A percentile compares a stretch with the other conserved stretches of the same genome.
Evolutionary conservation across 1,284 basidiomycete genomes (phyloP).

Genomic region (Chalciporus sp.): DNA sequence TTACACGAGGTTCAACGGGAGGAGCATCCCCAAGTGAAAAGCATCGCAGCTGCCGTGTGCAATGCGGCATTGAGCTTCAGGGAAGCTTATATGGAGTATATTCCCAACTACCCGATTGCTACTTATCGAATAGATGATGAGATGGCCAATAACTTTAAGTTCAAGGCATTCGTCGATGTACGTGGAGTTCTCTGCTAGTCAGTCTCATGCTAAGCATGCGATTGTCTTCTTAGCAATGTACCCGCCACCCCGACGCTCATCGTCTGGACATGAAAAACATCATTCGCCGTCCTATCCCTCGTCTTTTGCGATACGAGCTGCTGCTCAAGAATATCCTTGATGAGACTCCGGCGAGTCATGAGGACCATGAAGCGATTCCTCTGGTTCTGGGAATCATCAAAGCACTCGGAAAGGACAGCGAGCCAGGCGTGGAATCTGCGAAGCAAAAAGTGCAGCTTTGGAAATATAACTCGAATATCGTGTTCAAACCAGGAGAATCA

Average conservation of each 20-base stretch:
- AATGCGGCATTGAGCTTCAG: slow-evolving; percentile 92
- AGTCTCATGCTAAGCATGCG: not conserved
- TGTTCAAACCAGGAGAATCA: slow-evolving; percentile 78
- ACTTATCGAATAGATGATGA: slow-evolving; percentile 91
- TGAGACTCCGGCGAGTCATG: slow-evolving; percentile 70
- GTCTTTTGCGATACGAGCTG: slow-evolving; percentile 87
- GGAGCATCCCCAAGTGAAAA: slow-evolving; percentile 83
- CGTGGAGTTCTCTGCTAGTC: slow-evolving; percentile 22
- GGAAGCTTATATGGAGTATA: slow-evolving; percentile 91
- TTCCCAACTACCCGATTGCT: slow-evolving; percentile 93
- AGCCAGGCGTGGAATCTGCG: slow-evolving; percentile 81
- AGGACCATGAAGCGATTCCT: slow-evolving; percentile 79
- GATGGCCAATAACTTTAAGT: slow-evolving; percentile 74
- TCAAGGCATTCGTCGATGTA: slow-evolving; percentile 85
- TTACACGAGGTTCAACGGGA: slow-evolving; percentile 89
- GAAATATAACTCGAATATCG: slow-evolving; percentile 78
- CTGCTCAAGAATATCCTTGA: slow-evolving; percentile 81
- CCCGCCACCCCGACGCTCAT: slow-evolving; percentile 74
- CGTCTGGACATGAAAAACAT: slow-evolving; percentile 87
- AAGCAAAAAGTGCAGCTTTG: slow-evolving; percentile 88
- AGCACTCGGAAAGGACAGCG: slow-evolving; percentile 79
- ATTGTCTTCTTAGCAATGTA: slow-evolving; percentile 52
- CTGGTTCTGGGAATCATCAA: slow-evolving; percentile 86
- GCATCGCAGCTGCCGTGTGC: slow-evolving; percentile 84
- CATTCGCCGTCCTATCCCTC: slow-evolving; percentile 86